Evolutionary conservation across 2,329 filamentous ascomycete species (phyloP).

Genomic region (Teratosphaeria nubilosa): DNA sequence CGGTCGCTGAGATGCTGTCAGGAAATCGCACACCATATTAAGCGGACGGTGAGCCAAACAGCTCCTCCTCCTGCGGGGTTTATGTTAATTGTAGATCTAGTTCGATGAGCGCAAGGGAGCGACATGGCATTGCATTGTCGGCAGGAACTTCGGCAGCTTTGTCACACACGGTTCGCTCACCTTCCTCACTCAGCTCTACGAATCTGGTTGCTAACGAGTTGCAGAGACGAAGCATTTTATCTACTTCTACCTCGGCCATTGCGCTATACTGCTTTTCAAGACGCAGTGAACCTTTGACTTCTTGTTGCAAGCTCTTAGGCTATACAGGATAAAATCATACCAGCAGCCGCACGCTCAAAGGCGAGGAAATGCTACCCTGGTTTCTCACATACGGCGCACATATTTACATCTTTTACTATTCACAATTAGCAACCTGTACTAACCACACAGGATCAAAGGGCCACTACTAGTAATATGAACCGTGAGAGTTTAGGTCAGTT

Average conservation of each 20-base stretch:
- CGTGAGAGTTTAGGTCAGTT: no score
- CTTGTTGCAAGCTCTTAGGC: background rate
- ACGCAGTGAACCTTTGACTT: constrained; percentile 62
- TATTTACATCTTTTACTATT: background rate
- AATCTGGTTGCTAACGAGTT: background rate
- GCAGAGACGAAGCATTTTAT: constrained; percentile 99
- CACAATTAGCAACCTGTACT: background rate
- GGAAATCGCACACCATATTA: constrained; percentile 95
- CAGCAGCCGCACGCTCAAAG: background rate
- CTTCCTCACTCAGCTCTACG: background rate
- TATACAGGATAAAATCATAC: background rate
- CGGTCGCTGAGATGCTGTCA: constrained; percentile 28
- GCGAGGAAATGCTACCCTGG: background rate
- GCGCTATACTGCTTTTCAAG: constrained; percentile 97
- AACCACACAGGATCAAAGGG: no score
- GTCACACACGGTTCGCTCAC: constrained; percentile 76
- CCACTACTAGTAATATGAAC: no score
- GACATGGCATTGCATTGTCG: constrained; percentile 99
- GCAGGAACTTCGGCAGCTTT: constrained; percentile 97
- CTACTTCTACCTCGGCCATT: constrained; percentile 99
- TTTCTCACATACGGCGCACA: background rate
- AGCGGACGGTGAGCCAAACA: constrained; percentile 59
- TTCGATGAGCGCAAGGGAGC: constrained; percentile 95
- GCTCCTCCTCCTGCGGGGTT: background rate
- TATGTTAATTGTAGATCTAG: constrained; percentile 36